phyloP scores from a whole-genome alignment of 139 green algal genomes.

The Chlamydomonas eustigma region DNA sequence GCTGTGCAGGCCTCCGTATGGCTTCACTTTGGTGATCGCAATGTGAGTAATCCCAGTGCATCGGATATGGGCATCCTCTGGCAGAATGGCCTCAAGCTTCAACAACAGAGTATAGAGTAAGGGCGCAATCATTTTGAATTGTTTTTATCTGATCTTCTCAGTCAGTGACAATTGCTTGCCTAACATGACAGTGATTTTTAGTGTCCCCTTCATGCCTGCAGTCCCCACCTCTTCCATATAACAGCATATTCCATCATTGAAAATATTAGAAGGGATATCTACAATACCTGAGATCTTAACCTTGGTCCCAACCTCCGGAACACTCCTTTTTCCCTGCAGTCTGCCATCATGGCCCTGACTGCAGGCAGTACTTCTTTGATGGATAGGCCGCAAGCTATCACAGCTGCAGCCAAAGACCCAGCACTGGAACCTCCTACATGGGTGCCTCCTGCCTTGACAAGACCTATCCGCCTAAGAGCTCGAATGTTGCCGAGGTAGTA shows the following conservation, averaged over 20 bases:
- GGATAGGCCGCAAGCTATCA: background rate
- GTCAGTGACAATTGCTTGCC: too few relatives aligned
- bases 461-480: background rate
- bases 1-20: background rate
- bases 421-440: slow-evolving; percentile 1
- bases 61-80: background rate
- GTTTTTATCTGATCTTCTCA: too few relatives aligned
- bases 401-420: background rate
- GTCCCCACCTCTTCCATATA: too few relatives aligned
- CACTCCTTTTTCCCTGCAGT: background rate
- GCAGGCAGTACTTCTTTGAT: background rate
- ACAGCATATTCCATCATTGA: too few relatives aligned
- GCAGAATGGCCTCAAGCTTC: background rate
- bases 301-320: background rate
- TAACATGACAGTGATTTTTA: too few relatives aligned
- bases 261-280: too few relatives aligned
- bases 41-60: background rate
- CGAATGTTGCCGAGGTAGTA: background rate
- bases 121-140: too few relatives aligned
- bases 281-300: background rate
- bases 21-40: background rate
- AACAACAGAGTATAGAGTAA: too few relatives aligned
- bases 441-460: background rate
- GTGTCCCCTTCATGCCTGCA: too few relatives aligned
- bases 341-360: background rate